Base-by-base conservation (phyloP, 306 rosid species). In the Comarum palustre region DNA sequence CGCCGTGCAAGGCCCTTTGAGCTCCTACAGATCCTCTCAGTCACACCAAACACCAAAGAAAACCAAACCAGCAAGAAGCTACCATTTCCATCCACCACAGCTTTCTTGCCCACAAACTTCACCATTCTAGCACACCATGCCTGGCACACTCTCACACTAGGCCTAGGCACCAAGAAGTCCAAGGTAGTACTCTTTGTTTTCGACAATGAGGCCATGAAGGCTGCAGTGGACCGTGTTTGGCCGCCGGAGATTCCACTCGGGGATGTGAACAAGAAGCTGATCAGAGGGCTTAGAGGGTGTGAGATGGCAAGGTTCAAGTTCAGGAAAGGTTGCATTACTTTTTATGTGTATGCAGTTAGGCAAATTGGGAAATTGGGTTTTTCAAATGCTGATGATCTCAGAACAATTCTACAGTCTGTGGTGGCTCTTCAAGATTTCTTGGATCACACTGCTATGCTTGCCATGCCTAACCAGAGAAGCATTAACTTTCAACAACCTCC, bases 221-320 rank as follows among this genome's bases (percentile, higher is more conserved):
- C 81, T 5, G 64, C 77, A 0, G 81, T 86, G 5, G 97, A 95
- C 77, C 73, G 92, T 1, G 72, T 77, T 14, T 95, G 97, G 99
- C 96, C 96, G 2, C 64, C 84, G 2, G 97, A 95, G 69, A 88
- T 95, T 2, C 87, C 97, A 3, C 93, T 95, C 0, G 97, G 99
- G 12, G 90, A 95, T 20, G 97, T 90, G 24, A 95, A 95, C 84
- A 90, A 90, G 81, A 79, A 72, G 81, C 84, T 95, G 38, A 88
- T 95, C 11, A 85, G 86, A 39, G 99, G 97, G 6, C 80, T 91
- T 45, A 17, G 16, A n/a, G 90, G 87, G 3, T 84, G 86, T 39
- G 99, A 95, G 66, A 88, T 92, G 96, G 97, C 99, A 1, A 46
- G 99, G 75, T 95, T 95, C 79, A 95, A 95, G 83, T 95, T 95